Base-by-base conservation (phyloP, 768 basidiomycete genomes). In the Rhizopogon roseolus region DNA sequence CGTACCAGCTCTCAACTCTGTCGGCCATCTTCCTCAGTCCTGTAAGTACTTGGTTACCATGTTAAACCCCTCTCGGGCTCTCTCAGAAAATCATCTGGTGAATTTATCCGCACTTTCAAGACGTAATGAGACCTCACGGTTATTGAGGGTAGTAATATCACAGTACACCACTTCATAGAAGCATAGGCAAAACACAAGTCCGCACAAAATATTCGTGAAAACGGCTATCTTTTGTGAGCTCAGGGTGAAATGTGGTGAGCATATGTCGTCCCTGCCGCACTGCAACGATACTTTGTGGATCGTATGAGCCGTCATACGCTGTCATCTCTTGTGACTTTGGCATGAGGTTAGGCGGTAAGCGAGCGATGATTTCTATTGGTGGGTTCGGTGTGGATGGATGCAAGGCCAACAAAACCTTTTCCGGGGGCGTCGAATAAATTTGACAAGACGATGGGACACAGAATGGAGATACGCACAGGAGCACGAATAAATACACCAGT, bases 401-500 rank as follows among this genome's bases (percentile, higher is more conserved):
- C 22, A 90, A 66, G 17, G 72, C 67, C 16, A 85, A 70, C 3
- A 93, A 75, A 37, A 92, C 88, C 90, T 92, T 62, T 55, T 17
- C 39, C 43, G 49, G 25, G 22, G 34, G 49, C 10, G 7, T 39
- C 13, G 10, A 19, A 45, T 40, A 13, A 8, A 40, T 19, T 19
- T 7, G 14, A 34, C 34, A 5, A 17, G 27, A 22, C 6, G 36
- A 2, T 16, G 36, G 14, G 10, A 6, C 9, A 28, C 42, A 49
- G 37, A 36, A 55, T 50, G 46, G 19, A 34, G 22, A 41, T 8
- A 73, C 84, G 41, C 64, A 87, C 90, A 0, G 95, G 95, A 44
- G 95, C 95, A 41, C 95, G 90, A 61, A 98, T 98, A 72, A 98
- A 98, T 42, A 97, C 79, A 0, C 90, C 91, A 17, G 78, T 81